Evolutionary conservation across 192 early-diverging fungal species (phyloP).

Genomic region (Coemansia erecta): DNA sequence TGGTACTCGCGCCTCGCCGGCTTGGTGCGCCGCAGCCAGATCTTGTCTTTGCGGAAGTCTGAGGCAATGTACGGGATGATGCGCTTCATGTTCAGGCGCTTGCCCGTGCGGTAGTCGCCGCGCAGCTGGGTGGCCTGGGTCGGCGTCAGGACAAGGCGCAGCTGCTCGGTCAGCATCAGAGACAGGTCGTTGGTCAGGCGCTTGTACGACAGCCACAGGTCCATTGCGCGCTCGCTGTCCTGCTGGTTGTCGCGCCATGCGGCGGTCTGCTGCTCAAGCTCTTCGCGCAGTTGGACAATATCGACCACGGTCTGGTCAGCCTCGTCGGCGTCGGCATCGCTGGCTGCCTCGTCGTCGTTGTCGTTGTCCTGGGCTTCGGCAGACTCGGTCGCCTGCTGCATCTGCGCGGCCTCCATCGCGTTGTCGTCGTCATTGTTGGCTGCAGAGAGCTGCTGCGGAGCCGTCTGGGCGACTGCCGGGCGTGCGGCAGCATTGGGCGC

Average conservation of each 20-base stretch:
- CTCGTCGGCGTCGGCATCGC: not conserved
- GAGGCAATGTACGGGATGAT: conserved; percentile 99
- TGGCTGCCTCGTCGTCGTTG: conserved; percentile 42
- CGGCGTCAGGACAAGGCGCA: conserved; percentile 94
- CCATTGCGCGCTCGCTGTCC: conserved; percentile 53
- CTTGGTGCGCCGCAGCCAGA: conserved; percentile 97
- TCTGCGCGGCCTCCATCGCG: conserved; percentile 26
- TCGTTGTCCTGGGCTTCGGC: conserved; percentile 32
- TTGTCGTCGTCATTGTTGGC: conserved; percentile 11
- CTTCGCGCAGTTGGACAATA: conserved; percentile 71
- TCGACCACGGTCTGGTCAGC: conserved; percentile 43
- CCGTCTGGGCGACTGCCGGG: conserved; percentile 2
- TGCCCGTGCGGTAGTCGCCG: conserved; percentile 97
- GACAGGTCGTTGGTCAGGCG: conserved; percentile 88
- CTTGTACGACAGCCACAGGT: conserved; percentile 90
- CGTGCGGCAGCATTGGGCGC: conserved; percentile 5
- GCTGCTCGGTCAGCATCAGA: conserved; percentile 87
- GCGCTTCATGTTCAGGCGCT: conserved; percentile 98
- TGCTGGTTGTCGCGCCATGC: conserved; percentile 68
- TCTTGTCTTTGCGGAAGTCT: conserved; percentile 99
- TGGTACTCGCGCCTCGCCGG: conserved; percentile 97
- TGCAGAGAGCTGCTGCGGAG: conserved; percentile 14
- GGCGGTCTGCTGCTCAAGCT: conserved; percentile 74
- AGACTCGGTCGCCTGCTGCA: conserved; percentile 39
- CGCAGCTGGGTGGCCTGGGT: conserved; percentile 94